Conservation (phyloP, 2,329 filamentous ascomycete genomes). For the Sporothrix sp. region DNA sequence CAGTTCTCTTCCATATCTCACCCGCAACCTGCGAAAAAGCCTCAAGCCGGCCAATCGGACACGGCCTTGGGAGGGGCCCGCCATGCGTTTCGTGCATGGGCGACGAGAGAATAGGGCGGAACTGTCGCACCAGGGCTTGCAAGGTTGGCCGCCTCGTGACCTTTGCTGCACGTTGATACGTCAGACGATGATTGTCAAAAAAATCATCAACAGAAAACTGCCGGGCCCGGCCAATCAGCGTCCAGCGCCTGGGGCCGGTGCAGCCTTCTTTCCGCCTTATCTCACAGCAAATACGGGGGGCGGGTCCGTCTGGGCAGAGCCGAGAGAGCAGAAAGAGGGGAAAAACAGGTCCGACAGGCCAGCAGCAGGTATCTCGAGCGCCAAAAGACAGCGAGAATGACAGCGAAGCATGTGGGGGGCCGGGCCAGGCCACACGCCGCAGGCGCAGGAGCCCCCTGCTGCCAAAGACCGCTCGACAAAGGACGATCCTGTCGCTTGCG, state of each 20-base stretch:
- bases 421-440: not conserved
- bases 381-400: slow-evolving; percentile 15
- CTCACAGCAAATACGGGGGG: slow-evolving; percentile 29
- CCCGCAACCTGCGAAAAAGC: not conserved
- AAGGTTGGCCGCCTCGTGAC: not conserved
- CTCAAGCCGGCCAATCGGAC: slow-evolving; percentile 10
- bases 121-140: slow-evolving; percentile 9
- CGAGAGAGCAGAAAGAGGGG: not conserved
- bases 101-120: slow-evolving; percentile 16
- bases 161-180: slow-evolving; percentile 11
- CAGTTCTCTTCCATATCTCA: not conserved
- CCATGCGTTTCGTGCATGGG: slow-evolving; percentile 12
- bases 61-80: not conserved
- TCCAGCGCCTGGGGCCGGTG: slow-evolving; percentile 9
- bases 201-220: slow-evolving; percentile 33
- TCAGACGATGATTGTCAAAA: slow-evolving; percentile 18
- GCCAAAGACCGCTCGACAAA: not conserved
- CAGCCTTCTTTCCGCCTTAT: slow-evolving; percentile 29
- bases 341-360: not conserved
- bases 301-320: not conserved
- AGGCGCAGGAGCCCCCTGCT: not conserved
- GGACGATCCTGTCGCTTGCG: too few species aligned
- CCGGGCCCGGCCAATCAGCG: slow-evolving; percentile 29
- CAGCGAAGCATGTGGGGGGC: slow-evolving; percentile 11
- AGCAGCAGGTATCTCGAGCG: not conserved